phyloP scores from a whole-genome alignment of 2,329 filamentous ascomycete species.

The Diaporthe sp. region DNA sequence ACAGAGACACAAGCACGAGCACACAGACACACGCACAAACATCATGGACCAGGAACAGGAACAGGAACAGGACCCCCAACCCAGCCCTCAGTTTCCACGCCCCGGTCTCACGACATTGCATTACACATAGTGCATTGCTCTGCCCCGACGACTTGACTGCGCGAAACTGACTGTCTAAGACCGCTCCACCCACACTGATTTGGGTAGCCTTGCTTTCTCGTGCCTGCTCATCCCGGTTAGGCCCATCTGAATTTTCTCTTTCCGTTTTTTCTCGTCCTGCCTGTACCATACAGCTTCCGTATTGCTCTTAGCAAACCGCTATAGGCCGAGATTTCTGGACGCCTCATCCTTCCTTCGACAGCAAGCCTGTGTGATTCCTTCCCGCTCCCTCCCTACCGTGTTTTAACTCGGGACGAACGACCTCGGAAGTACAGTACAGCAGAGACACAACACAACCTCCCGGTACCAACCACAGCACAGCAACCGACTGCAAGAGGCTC shows the following conservation, averaged over 20 bases:
- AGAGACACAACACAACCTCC: not conserved
- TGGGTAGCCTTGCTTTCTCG: slow-evolving; percentile 13
- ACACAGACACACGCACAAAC: slow-evolving; percentile 6
- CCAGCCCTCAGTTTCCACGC: not conserved
- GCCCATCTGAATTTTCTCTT: slow-evolving; percentile 27
- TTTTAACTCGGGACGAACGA: not conserved
- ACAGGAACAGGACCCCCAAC: not conserved
- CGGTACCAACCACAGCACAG: slow-evolving; percentile 4
- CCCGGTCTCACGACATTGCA: slow-evolving; percentile 6
- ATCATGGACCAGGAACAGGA: not conserved
- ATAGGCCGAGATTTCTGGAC: slow-evolving; percentile 3
- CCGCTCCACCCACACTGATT: slow-evolving; percentile 34
- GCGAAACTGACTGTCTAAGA: slow-evolving; percentile 10
- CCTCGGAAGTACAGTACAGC: slow-evolving; percentile 12
- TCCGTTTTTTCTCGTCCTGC: not conserved
- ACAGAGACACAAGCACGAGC: not conserved
- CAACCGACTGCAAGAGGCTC: slow-evolving; percentile 3
- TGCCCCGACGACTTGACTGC: not conserved
- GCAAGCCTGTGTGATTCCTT: slow-evolving; percentile 2
- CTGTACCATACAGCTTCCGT: slow-evolving; percentile 7
- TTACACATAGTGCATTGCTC: not conserved
- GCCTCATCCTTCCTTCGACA: slow-evolving; percentile 10
- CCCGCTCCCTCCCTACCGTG: not conserved
- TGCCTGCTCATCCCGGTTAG: slow-evolving; percentile 39
- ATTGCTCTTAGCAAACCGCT: slow-evolving; percentile 17